phyloP scores from a whole-genome alignment of 2,329 filamentous ascomycete genomes.

The Aspergillus niger region DNA sequence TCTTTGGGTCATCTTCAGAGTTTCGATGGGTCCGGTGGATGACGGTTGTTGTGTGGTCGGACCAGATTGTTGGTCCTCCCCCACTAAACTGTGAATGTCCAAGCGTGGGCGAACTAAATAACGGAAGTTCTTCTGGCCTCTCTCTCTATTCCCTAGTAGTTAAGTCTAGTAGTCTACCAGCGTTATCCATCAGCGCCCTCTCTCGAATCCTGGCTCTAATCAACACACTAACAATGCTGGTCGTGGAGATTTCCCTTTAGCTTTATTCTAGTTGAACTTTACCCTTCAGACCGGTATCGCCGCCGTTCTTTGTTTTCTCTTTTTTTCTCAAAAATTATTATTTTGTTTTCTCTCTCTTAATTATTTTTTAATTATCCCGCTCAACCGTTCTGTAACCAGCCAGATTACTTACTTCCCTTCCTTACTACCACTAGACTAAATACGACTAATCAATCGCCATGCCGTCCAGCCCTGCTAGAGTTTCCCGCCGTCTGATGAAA shows the following conservation, averaged over 20 bases:
- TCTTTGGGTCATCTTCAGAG: not conserved
- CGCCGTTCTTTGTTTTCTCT: not conserved
- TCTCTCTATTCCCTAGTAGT: too few relatives aligned
- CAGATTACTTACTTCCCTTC: too few relatives aligned
- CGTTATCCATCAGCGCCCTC: not conserved
- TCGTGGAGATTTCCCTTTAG: slow-evolving; percentile 4
- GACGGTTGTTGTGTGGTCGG: not conserved
- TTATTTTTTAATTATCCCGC: not conserved
- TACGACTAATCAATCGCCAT: not conserved
- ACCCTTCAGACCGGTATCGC: not conserved
- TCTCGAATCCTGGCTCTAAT: not conserved
- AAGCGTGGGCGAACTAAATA: not conserved
- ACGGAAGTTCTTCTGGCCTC: not conserved
- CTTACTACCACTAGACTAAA: too few relatives aligned
- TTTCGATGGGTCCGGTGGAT: not conserved
- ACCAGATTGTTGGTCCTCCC: not conserved
- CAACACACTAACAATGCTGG: not conserved
- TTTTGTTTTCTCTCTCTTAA: not conserved
- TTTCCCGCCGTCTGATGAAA: not conserved
- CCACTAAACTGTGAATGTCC: not conserved
- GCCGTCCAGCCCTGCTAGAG: not conserved
- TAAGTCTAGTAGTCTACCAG: not conserved
- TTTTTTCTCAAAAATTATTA: not conserved
- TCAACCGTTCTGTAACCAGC: too few relatives aligned
- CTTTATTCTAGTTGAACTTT: slow-evolving; percentile 4